Evolutionary conservation across 257 asterid species (phyloP), one percentile per base, ranked within the genome.

Genomic region (Henckelia pumila): DNA sequence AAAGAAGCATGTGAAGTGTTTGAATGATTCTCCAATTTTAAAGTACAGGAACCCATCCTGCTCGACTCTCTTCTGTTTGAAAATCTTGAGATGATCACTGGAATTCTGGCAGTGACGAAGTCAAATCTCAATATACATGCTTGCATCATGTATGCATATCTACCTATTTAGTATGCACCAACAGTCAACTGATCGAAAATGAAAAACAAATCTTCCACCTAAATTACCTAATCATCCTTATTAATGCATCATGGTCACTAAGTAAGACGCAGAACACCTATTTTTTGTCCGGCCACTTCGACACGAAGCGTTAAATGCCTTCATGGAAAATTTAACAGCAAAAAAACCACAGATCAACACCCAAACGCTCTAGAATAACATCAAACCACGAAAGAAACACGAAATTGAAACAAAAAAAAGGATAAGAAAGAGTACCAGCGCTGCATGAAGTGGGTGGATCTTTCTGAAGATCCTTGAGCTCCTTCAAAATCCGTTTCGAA

Each of bases 371-470:
- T 0, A 60, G 8, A 5, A 26, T 16, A 2, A 33, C 59, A 55
- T 71, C 32, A 66, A 59, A 49, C 29, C 33, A 25, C 50, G 35
- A 59, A 49, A 2, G 9, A 20, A 29, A 33, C 44, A 26, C 61
- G 10, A 21, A 7, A 22, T 3, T 20, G 7, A 37, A 24, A 63
- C 25, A 67, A 26, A 0, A 59, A 28, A 3, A 24, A 3, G 26
- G 24, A 55, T 28, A 22, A 17, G 8, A 61, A 30, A 29, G 23
- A 26, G 44, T 73, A 81, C 92, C 89, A 17, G 89, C 95, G 73
- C 95, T 85, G 85, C 92, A 88, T 25, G 92, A 85, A 63, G 89
- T 78, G 23, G 92, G 95, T 32, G 95, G 92, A 61, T 85, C 95
- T 64, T 80, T 85, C 81, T 84, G 95, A 47, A 85, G 84, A 81